Evolutionary conservation across 352 stramenopile species (phyloP).

Genomic region (Pythium insidiosum): DNA sequence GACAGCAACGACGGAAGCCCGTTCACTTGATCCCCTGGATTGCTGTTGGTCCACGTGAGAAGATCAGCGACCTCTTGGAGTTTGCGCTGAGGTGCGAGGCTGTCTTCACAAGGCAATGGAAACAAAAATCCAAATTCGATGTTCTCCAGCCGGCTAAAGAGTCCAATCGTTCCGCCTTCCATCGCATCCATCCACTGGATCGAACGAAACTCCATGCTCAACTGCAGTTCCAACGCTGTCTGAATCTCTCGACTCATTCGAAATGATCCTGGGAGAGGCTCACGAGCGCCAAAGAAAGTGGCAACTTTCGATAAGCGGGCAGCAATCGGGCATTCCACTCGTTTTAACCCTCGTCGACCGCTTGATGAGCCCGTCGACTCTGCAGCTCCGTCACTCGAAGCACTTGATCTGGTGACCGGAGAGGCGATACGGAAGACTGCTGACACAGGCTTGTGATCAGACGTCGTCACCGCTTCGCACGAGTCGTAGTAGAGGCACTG

Average conservation of each 20-base stretch:
- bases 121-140: constrained; percentile 72
- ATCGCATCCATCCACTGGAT: constrained; percentile 64
- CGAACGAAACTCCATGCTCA: constrained; percentile 62
- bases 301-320: too few species aligned
- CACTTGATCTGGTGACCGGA: too few species aligned
- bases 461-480: constrained; percentile 63
- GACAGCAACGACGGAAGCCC: constrained; percentile 10
- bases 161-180: constrained; percentile 21
- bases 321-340: too few species aligned
- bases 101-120: constrained; percentile 71
- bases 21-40: too few species aligned
- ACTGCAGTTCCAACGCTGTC: constrained; percentile 36
- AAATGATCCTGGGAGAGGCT: too few species aligned
- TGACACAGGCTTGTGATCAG: constrained; percentile 81
- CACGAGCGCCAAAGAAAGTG: too few species aligned
- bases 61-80: constrained; percentile 67
- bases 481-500: constrained; percentile 68
- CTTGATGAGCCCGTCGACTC: too few species aligned
- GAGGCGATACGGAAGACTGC: constrained; percentile 51
- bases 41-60: constrained; percentile 43
- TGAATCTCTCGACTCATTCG: constrained; percentile 55
- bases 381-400: too few species aligned
- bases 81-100: constrained; percentile 73
- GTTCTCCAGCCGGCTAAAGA: constrained; percentile 59
- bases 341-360: constrained; percentile 1